Percentiles rank a stretch among this genome's conserved stretches.
Conservation (phyloP, 305 asterid species). For the Solanum hybrid region DNA sequence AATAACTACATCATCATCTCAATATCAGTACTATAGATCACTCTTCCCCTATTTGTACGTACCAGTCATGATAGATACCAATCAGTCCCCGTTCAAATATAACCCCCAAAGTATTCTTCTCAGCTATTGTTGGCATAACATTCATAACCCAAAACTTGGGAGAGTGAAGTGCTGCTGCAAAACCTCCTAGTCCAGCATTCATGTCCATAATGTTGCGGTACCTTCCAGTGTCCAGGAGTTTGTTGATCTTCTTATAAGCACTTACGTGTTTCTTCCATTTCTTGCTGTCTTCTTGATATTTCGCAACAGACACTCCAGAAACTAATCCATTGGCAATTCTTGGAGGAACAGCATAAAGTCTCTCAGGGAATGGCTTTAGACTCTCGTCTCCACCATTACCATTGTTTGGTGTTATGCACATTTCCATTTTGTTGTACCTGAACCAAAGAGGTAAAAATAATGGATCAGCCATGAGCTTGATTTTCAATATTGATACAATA, state of each 20-base stretch:
- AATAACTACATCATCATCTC: neutral
- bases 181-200: conserved; percentile 93
- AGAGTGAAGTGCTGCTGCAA: conserved; percentile 77
- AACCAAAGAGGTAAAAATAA: neutral
- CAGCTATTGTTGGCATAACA: conserved; percentile 76
- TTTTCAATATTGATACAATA: neutral
- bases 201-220: conserved; percentile 95
- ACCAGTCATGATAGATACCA: conserved; percentile 94
- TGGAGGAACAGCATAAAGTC: conserved; percentile 75
- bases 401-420: conserved; percentile 52
- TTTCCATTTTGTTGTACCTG: conserved; percentile 94
- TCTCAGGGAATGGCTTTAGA: conserved; percentile 77
- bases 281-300: conserved; percentile 59
- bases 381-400: conserved; percentile 29
- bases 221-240: conserved; percentile 81
- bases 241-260: conserved; percentile 70
- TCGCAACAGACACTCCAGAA: conserved; percentile 59
- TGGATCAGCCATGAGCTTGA: neutral
- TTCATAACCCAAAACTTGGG: conserved; percentile 96
- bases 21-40: neutral
- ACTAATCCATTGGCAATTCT: conserved; percentile 74
- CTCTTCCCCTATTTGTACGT: neutral
- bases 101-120: conserved; percentile 74
- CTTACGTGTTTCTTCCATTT: conserved; percentile 80
- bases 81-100: conserved; percentile 75